Base-by-base conservation (phyloP, 2,329 filamentous ascomycete genomes). In the Furcasterigmium furcatum region DNA sequence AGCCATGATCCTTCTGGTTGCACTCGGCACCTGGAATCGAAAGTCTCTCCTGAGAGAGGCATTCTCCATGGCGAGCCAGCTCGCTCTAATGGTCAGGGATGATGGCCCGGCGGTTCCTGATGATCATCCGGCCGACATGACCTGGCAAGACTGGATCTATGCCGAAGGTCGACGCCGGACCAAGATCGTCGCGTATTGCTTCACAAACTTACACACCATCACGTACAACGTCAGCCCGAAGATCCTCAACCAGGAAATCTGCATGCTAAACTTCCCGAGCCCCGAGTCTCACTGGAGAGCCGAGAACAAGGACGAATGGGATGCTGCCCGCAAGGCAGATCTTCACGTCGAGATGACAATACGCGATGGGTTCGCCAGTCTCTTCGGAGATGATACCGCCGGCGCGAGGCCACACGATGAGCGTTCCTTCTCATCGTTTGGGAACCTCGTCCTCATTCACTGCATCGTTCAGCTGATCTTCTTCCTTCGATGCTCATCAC, bases 171-270 rank as follows among this genome's bases (percentile, higher is more conserved):
- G 42, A 3, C 42, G 46, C 5, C 38, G 46, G 10, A 47, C 46
- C 4, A n/a, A 65, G 43, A 79, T 48, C 75, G 80, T 58, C 72
- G 76, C 58, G 73, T 62, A 57, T 36, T 48, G 52, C 16, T 45
- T 82, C 53, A 77, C 79, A 47, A 81, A 82, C 53, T 66, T 83
- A 2, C 79, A 82, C 50, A 79, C 74, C 29, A 79, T 83, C 45
- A 79, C 79, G 53, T 83, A 80, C 64, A 78, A 82, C 57, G 76
- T 80, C 14, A 77, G 79, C 22, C 79, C 80, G 0, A 63, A 80
- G 36, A 72, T 83, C 22, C 56, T 79, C 44, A 80, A 77, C 53
- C 68, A 69, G 27, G 76, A 82, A 57, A 57, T 82, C 41, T 72
- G 71, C 43, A 58, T 80, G 50, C 24, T 27, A 12, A 70, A 71